Evolutionary conservation across 148 eudicot species (phyloP), one percentile per base, ranked within the genome.

Genomic region (Rhododendron griersonianum): DNA sequence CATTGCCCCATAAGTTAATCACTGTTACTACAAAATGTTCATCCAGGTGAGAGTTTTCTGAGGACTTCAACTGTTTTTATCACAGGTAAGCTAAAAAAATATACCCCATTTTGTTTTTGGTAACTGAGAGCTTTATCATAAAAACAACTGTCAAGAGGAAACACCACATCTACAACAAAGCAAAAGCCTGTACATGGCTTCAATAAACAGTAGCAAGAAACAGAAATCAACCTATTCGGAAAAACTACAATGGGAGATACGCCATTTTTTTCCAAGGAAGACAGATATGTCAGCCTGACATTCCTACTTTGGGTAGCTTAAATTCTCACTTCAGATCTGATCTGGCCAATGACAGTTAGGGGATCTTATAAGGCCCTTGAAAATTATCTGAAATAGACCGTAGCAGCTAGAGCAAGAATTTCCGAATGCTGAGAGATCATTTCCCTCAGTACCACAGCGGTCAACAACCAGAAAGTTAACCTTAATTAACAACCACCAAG

Each of bases 381-480:
- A 59, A 21, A 59, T 59, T 59, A 59, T 59, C n/a, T 59, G 65
- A 59, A 59, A 59, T 19, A 59, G 65, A 21, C n/a, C n/a, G 10
- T 59, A 59, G 65, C 65, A 59, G 65, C 65, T 59, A 19, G 65
- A 59, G 78, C 89, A 85, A 78, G 95, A 90, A 78, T 86, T 90
- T 83, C 93, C 95, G 87, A 96, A 92, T 76, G 93, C 86, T 93
- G 93, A 65, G 93, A 88, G 85, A 96, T 88, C 44, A 92, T 93
- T 86, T 93, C 95, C 88, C 96, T 89, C 91, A 93, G 90, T 81
- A 94, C 96, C 87, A 96, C 91, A 85, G 92, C 83, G 89, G 92
- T 95, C 16, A 98, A 95, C 87, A 94, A 91, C 98, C 98, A 95
- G 89, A 93, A 95, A 37, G 95, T 93, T 82, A 95, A 91, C 94